Base-by-base conservation (phyloP, 2,329 filamentous ascomycete species). In the Aspergillus hortae region DNA sequence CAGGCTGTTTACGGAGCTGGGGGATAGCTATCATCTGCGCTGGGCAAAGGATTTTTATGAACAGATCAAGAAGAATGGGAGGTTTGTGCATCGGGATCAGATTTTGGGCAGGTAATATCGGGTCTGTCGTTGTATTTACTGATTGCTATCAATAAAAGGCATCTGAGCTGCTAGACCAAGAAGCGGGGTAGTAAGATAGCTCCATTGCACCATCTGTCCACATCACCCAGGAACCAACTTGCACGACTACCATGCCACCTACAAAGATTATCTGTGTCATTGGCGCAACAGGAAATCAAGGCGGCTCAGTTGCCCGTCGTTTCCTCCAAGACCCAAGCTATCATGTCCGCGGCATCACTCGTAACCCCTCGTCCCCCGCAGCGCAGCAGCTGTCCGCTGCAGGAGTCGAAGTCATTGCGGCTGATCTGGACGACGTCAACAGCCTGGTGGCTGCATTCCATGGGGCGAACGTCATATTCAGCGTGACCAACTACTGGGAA, bases 401-500 rank as follows among this genome's bases (percentile, higher is more conserved):
- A 27, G 67, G 68, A 9, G 55, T 65, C n/a, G 63, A 69, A 44
- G 54, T 70, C 6, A 56, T 68, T 12, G 9, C 50, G 5, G 66
- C 56, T 21, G 55, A 68, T 32, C 56, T 69, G 17, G 54, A 67
- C 45, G 59, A 69, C 41, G 7, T 44, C 1, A 5, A 35, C 1
- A 60, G 54, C 3, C 56, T 70, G 0, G 49, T 49, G 4, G 6
- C 46, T 3, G 66, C 67, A 14, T 64, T 69, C 43, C 19, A 56
- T 0, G 78, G 73, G 11, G 78, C 79, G 21, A 75, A 74, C 47
- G 56, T 74, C 53, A 80, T 83, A 54, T 83, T 82, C 68, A 74
- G 71, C 56, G 75, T 80, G 40, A 83, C 80, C 0, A 74, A 82
- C 57, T 83, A 78, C 66, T 82, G 76, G 74, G 77, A 79, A 49